These are phyloP conservation scores for Pythium vanterpoolii DNA, from an alignment of 352 stramenopile species.

Conservation along the genomic window DNA sequence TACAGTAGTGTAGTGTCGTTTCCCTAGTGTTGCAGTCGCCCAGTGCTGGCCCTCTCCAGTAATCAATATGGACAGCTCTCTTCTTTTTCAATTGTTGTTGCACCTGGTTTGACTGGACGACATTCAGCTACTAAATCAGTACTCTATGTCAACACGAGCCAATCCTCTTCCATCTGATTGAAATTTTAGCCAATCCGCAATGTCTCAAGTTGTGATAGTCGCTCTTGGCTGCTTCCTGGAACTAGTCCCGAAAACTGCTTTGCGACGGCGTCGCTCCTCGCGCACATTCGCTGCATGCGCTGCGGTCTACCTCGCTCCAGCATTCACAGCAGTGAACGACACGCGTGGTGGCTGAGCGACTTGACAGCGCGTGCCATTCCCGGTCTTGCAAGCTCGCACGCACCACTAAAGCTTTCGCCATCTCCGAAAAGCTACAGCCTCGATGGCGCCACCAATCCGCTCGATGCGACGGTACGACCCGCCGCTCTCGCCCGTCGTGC, in stretches of 20 bases:
- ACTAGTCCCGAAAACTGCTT: neutral
- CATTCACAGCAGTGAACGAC: neutral
- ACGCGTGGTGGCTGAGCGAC: too few species aligned
- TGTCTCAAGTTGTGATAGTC: neutral
- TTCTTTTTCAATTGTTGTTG: neutral
- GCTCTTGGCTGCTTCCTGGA: neutral
- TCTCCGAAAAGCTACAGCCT: neutral
- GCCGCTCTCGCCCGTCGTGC: conserved; percentile 13
- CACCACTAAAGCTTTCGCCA: neutral
- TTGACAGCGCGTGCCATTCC: neutral
- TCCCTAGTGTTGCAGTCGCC: neutral
- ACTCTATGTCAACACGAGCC: neutral
- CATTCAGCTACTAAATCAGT: neutral
- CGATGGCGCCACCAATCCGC: neutral
- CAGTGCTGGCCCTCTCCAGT: neutral
- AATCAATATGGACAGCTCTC: too few species aligned
- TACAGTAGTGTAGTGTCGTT: neutral
- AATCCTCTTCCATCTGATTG: neutral
- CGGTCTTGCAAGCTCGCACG: neutral
- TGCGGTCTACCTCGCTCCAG: neutral
- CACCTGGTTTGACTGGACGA: neutral
- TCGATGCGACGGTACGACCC: neutral
- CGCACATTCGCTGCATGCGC: neutral
- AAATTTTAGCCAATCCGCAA: neutral
- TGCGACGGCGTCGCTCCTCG: neutral